Evolutionary conservation across 805 yeast genomes (phyloP).

Genomic region (Spencermartinsiella europaea): DNA sequence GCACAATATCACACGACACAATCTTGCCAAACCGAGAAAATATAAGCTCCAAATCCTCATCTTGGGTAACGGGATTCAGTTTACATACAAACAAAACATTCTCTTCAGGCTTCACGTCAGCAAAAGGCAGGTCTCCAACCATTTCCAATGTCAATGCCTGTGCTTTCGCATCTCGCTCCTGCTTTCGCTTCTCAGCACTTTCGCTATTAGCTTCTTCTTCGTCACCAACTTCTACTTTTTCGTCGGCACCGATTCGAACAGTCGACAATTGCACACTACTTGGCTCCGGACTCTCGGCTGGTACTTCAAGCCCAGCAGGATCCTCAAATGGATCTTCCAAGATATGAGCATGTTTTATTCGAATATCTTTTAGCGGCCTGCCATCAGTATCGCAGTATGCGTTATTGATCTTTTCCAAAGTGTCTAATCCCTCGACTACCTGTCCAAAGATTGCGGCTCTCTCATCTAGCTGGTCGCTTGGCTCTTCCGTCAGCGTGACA

Average conservation of each 20-base stretch:
- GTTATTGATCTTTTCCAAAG: constrained; percentile 41
- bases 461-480: constrained; percentile 24
- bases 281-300: constrained; percentile 36
- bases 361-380: constrained; percentile 44
- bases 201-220: constrained; percentile 27
- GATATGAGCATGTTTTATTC: constrained; percentile 47
- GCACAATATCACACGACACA: constrained; percentile 46
- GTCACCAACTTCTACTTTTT: constrained; percentile 23
- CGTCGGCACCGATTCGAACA: constrained; percentile 25
- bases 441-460: constrained; percentile 40
- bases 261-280: constrained; percentile 33
- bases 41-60: constrained; percentile 49
- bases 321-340: constrained; percentile 52
- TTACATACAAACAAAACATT: constrained; percentile 58
- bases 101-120: constrained; percentile 56
- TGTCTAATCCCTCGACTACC: constrained; percentile 45
- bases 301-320: constrained; percentile 27
- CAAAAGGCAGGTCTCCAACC: constrained; percentile 57
- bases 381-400: constrained; percentile 36
- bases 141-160: constrained; percentile 60
- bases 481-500: constrained; percentile 35
- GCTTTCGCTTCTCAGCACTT: constrained; percentile 24
- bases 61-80: constrained; percentile 56
- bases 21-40: constrained; percentile 61
- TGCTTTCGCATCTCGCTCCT: constrained; percentile 39